Conservation (phyloP, 2,329 filamentous ascomycete species). For the Diplodia corticola region DNA sequence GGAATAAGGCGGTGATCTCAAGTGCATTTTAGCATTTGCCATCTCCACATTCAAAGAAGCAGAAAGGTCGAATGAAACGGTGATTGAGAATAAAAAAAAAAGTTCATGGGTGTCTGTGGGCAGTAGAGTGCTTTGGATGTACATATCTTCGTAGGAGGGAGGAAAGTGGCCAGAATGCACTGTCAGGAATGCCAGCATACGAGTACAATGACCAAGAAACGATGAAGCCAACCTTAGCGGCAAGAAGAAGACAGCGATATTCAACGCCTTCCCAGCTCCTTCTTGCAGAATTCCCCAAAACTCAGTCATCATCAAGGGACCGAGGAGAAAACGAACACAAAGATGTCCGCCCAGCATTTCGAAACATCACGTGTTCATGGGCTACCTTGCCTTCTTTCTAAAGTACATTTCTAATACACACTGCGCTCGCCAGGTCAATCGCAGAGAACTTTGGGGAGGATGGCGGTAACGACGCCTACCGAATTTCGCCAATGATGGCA, state of each 20-base stretch:
- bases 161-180: background rate
- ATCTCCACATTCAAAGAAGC: background rate
- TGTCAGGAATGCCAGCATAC: slow-evolving; percentile 4
- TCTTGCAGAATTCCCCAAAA: background rate
- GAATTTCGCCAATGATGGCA: slow-evolving; percentile 95
- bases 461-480: slow-evolving; percentile 52
- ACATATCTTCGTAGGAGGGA: slow-evolving; percentile 4
- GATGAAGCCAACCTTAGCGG: background rate
- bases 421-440: slow-evolving; percentile 15
- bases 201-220: slow-evolving; percentile 4
- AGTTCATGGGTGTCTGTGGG: background rate
- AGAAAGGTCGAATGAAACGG: background rate
- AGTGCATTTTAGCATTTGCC: background rate
- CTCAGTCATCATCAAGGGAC: background rate
- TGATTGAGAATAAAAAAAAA: background rate
- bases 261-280: slow-evolving; percentile 13
- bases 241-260: background rate
- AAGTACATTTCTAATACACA: slow-evolving; percentile 21
- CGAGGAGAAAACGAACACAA: background rate
- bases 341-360: slow-evolving; percentile 1
- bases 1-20: background rate
- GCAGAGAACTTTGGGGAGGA: background rate
- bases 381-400: slow-evolving; percentile 9
- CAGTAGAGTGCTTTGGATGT: slow-evolving; percentile 3
- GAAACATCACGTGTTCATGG: background rate